These are phyloP conservation scores for Microascus cirrosus DNA, from an alignment of 2,329 filamentous ascomycete species.

Conservation along the genomic window DNA sequence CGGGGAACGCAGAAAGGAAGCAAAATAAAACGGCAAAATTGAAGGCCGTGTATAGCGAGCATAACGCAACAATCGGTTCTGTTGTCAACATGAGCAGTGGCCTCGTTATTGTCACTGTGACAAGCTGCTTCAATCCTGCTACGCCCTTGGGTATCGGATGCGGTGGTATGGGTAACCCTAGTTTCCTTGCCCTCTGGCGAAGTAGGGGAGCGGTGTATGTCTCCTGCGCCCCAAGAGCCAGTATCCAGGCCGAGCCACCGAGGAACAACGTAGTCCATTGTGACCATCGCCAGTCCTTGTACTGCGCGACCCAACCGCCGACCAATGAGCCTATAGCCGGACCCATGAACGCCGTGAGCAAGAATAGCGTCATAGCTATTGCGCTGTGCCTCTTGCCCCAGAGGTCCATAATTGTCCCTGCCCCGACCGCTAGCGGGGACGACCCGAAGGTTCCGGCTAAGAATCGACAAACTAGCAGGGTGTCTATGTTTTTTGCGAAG, in stretches of 20 bases:
- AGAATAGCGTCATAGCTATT: slow-evolving; percentile 46
- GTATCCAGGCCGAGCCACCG: slow-evolving; percentile 44
- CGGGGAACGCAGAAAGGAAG: slow-evolving; percentile 43
- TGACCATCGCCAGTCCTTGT: slow-evolving; percentile 53
- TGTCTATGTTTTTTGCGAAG: slow-evolving; percentile 43
- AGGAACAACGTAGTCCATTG: slow-evolving; percentile 51
- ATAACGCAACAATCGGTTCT: slow-evolving; percentile 55
- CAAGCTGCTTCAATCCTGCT: not conserved
- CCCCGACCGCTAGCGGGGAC: slow-evolving; percentile 50
- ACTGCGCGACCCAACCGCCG: slow-evolving; percentile 50
- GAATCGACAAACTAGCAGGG: slow-evolving; percentile 54
- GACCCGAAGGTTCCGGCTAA: slow-evolving; percentile 53
- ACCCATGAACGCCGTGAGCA: slow-evolving; percentile 52
- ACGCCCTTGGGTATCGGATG: slow-evolving; percentile 17
- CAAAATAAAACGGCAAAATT: slow-evolving; percentile 43
- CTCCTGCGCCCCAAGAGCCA: slow-evolving; percentile 40
- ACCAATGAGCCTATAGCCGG: slow-evolving; percentile 49
- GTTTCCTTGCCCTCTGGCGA: slow-evolving; percentile 34
- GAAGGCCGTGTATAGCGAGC: slow-evolving; percentile 53
- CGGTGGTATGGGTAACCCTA: slow-evolving; percentile 38
- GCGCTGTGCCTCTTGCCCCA: slow-evolving; percentile 43
- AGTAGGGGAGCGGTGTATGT: slow-evolving; percentile 49
- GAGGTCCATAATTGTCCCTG: slow-evolving; percentile 53
- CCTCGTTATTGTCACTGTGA: not conserved
- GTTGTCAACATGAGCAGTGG: slow-evolving; percentile 30